Percentiles rank a stretch among this genome's conserved stretches.
Conservation (phyloP, 2,329 filamentous ascomycete genomes). For the Botrytis tulipae region DNA sequence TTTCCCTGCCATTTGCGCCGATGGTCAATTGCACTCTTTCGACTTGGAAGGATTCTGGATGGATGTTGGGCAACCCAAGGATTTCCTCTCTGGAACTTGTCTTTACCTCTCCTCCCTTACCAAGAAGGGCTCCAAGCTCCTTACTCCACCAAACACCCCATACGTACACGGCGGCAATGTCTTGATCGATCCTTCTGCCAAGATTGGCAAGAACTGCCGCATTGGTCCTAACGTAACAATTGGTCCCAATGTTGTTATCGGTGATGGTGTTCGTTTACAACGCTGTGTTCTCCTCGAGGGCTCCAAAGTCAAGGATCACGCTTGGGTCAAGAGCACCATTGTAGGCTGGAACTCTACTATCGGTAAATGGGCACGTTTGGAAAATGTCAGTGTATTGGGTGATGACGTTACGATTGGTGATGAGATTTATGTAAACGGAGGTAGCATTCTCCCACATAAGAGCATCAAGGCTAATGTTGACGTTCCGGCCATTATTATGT, state of each 20-base stretch:
- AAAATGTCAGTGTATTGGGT: constrained; percentile 97
- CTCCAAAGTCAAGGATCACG: constrained; percentile 96
- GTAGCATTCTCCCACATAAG: constrained; percentile 94
- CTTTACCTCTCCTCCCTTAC: constrained; percentile 90
- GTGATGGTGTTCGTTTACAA: constrained; percentile 91
- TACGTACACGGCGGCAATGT: constrained; percentile 94
- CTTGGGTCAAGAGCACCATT: constrained; percentile 98
- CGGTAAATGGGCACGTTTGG: constrained; percentile 90
- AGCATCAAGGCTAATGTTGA: constrained; percentile 98
- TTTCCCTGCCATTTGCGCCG: constrained; percentile 89
- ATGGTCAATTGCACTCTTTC: constrained; percentile 90
- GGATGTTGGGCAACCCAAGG: constrained; percentile 98
- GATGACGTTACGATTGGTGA: constrained; percentile 98
- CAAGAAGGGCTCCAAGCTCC: constrained; percentile 84
- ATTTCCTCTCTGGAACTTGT: constrained; percentile 94
- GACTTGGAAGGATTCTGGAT: constrained; percentile 99
- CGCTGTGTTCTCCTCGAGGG: constrained; percentile 85
- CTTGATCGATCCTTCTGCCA: constrained; percentile 87
- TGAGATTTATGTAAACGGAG: constrained; percentile 97
- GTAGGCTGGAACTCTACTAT: constrained; percentile 98
- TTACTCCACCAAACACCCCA: constrained; percentile 69
- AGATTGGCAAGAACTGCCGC: constrained; percentile 97
- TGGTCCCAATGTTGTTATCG: constrained; percentile 86
- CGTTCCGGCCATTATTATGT: constrained; percentile 68
- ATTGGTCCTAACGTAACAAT: constrained; percentile 98